Conservation (phyloP, 192 early-diverging fungal species). For the Coemansia sp. region DNA sequence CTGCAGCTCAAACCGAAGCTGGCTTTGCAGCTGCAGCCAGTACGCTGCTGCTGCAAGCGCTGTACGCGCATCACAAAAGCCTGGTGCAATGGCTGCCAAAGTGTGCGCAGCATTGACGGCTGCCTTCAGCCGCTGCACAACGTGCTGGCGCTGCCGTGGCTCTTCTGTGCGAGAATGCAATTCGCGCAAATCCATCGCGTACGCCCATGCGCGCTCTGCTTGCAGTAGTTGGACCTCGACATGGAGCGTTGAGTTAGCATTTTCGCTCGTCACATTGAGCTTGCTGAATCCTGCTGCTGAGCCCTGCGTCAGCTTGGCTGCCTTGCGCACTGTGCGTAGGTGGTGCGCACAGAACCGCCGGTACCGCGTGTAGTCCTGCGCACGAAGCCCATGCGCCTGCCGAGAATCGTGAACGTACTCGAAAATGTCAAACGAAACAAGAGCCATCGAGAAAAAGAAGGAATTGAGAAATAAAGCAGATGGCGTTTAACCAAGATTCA, state of each 20-base stretch:
- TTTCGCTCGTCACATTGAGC: conserved; percentile 26
- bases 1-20: conserved; percentile 41
- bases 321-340: conserved; percentile 46
- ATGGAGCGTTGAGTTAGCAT: conserved; percentile 23
- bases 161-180: conserved; percentile 48
- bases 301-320: conserved; percentile 31
- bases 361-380: conserved; percentile 47
- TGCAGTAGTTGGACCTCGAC: conserved; percentile 42
- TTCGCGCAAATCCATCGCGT: conserved; percentile 52
- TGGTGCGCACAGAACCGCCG: conserved; percentile 43
- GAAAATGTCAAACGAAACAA: conserved; percentile 36
- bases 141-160: conserved; percentile 47
- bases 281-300: conserved; percentile 18
- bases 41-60: conserved; percentile 29
- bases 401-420: conserved; percentile 40
- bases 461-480: background rate
- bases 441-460: background rate
- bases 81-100: conserved; percentile 18
- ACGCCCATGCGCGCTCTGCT: conserved; percentile 51
- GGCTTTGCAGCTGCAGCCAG: conserved; percentile 40
- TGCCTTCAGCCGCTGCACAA: conserved; percentile 39
- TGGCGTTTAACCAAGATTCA: background rate
- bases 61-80: conserved; percentile 27
- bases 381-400: conserved; percentile 38
- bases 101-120: conserved; percentile 28